phyloP scores from a whole-genome alignment of 352 stramenopile species.

The Plasmopara viticola region DNA sequence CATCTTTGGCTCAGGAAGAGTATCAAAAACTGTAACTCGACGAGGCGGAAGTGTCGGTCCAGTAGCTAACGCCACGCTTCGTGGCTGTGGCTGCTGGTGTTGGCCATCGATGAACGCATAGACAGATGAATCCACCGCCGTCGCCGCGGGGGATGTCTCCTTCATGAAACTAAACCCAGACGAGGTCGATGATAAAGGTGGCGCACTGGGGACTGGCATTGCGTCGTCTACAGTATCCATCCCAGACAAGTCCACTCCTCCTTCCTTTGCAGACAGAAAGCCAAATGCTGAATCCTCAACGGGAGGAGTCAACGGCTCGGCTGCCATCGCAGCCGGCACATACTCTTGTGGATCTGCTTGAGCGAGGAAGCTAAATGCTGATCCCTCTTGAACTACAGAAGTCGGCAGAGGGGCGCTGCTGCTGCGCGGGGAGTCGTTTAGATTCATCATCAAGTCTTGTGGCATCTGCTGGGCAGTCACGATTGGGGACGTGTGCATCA shows the following conservation, averaged over 20 bases:
- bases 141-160: slow-evolving; percentile 6
- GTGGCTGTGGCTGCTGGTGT: slow-evolving; percentile 14
- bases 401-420: slow-evolving; percentile 29
- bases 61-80: slow-evolving; percentile 8
- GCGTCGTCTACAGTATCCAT: background rate
- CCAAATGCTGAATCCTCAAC: slow-evolving; percentile 31
- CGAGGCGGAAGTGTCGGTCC: slow-evolving; percentile 14
- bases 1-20: slow-evolving; percentile 41
- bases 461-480: slow-evolving; percentile 31
- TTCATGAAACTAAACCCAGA: slow-evolving; percentile 42
- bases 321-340: slow-evolving; percentile 15
- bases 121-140: slow-evolving; percentile 23
- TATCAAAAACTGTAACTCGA: slow-evolving; percentile 50
- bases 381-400: slow-evolving; percentile 18
- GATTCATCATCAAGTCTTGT: slow-evolving; percentile 21
- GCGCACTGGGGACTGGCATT: slow-evolving; percentile 17
- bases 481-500: slow-evolving; percentile 40
- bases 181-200: slow-evolving; percentile 21
- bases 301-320: slow-evolving; percentile 25
- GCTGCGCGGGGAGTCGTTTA: slow-evolving; percentile 28
- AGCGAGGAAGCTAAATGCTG: slow-evolving; percentile 28
- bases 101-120: slow-evolving; percentile 45
- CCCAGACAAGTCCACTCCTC: slow-evolving; percentile 15
- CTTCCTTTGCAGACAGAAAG: slow-evolving; percentile 27
- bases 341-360: slow-evolving; percentile 8